Evolutionary conservation across 768 basidiomycete species (phyloP).

Genomic region (Suillus tomentosus): DNA sequence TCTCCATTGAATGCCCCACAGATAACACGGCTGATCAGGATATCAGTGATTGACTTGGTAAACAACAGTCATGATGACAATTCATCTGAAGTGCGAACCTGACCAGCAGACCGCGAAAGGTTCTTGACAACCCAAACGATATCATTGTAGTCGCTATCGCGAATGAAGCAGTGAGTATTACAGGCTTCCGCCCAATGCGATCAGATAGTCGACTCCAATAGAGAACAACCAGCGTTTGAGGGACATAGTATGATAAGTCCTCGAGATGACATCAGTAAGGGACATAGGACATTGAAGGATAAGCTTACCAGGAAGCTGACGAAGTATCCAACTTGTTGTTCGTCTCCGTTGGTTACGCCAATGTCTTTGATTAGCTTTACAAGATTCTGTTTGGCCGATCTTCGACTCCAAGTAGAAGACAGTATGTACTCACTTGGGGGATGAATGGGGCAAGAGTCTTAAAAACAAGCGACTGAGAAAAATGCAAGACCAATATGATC

Average conservation of each 20-base stretch:
- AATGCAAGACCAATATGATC: not conserved
- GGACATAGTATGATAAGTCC: constrained; percentile 76
- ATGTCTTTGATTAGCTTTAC: not conserved
- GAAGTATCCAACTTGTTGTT: not conserved
- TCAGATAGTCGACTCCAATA: constrained; percentile 77
- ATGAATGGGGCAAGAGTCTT: not conserved
- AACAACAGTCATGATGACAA: not conserved
- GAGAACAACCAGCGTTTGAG: constrained; percentile 68
- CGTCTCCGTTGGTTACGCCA: not conserved
- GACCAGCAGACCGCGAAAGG: constrained; percentile 59
- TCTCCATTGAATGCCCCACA: not conserved
- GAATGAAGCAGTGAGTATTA: constrained; percentile 62
- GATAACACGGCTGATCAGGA: not conserved
- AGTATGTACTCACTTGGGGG: not conserved
- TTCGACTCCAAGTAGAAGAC: not conserved
- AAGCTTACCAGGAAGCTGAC: not conserved
- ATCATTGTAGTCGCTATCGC: constrained; percentile 71
- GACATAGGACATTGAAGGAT: not conserved
- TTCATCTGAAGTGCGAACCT: not conserved
- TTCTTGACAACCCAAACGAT: constrained; percentile 67
- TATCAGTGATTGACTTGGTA: not conserved
- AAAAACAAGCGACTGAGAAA: not conserved
- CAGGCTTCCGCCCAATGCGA: constrained; percentile 68
- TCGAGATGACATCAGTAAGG: constrained; percentile 24
- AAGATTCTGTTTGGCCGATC: not conserved